Evolutionary conservation across 768 basidiomycete species (phyloP), one percentile per base, ranked within the genome.

Genomic region (Hypholoma sublateritium): DNA sequence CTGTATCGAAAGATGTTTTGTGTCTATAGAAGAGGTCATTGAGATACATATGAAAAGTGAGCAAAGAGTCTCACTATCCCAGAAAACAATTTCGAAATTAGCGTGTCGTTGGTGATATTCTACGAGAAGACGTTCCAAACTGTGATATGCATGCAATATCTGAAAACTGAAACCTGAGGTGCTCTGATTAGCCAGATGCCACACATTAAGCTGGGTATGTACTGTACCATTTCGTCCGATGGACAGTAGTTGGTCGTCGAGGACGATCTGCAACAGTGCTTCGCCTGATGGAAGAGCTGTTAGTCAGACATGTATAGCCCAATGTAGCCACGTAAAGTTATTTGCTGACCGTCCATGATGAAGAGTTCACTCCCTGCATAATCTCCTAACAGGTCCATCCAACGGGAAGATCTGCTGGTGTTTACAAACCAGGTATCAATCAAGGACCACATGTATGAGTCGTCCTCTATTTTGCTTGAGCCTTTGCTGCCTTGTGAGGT

Each of bases 381-480:
- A 63, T 87, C 88, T 3, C 86, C 86, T 25, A 89, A 69, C 8
- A 89, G 73, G 66, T 89, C 87, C 86, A 89, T 88, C 65, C 83
- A 67, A 54, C 71, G 52, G 1, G 68, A 59, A 8, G 56, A 52
- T 16, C 62, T 50, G 17, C 57, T 56, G 5, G 53, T 48, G 35
- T 51, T 21, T n/a, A 56, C 55, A 35, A 63, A 67, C 65, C 63
- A 67, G 1, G 16, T 12, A 7, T 48, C n/a, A 32, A 47, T 11
- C 69, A 63, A 24, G 56, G 17, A 22, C 48, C 43, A 34, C 25
- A 28, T 28, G 25, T 28, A 28, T 35, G 45, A n/a, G 4, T 25
- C 16, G 22, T 11, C 25, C 2, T 24, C 14, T 0, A 11, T 24
- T 14, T 21, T 14, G 45, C 25, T 1, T 9, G 21, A 24, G 3